phyloP scores from a whole-genome alignment of 345 rosid genomes.

The Psidium guajava region DNA sequence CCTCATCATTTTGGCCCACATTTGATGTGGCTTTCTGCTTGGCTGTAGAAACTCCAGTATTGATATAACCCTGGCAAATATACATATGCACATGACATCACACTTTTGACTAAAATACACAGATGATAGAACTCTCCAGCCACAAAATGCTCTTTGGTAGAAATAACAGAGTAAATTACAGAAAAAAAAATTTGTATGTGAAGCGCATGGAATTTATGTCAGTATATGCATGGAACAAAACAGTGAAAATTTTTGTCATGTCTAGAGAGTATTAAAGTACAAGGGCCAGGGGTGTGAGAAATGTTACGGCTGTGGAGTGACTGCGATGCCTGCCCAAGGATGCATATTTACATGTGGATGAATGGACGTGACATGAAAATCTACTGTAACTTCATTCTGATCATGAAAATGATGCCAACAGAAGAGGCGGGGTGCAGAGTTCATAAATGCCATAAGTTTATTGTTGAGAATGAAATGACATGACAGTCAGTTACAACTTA shows the following conservation, averaged over 20 bases:
- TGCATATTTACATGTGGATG: neutral
- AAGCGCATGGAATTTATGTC: neutral
- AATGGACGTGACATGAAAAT: neutral
- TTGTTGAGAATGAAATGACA: neutral
- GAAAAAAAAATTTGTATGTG: neutral
- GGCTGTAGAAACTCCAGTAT: conserved; percentile 75
- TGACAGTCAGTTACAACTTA: conserved; percentile 28
- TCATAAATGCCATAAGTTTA: neutral
- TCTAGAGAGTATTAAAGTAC: neutral
- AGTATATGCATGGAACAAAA: neutral
- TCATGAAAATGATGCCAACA: neutral
- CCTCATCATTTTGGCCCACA: conserved; percentile 29
- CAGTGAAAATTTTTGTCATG: neutral
- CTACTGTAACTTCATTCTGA: neutral
- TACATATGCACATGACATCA: neutral
- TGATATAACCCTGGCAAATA: conserved; percentile 79
- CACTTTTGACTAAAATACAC: neutral
- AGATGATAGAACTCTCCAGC: neutral
- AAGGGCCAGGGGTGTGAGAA: neutral
- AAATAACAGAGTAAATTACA: neutral
- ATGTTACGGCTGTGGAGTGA: neutral
- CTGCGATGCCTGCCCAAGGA: neutral
- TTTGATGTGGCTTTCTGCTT: conserved; percentile 34
- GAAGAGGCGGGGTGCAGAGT: neutral
- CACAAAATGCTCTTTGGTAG: neutral